A percentile compares a stretch with the other conserved stretches of the same genome.
Evolutionary conservation across 2,329 filamentous ascomycete species (phyloP).

Genomic region (Pseudocercospora cruenta): DNA sequence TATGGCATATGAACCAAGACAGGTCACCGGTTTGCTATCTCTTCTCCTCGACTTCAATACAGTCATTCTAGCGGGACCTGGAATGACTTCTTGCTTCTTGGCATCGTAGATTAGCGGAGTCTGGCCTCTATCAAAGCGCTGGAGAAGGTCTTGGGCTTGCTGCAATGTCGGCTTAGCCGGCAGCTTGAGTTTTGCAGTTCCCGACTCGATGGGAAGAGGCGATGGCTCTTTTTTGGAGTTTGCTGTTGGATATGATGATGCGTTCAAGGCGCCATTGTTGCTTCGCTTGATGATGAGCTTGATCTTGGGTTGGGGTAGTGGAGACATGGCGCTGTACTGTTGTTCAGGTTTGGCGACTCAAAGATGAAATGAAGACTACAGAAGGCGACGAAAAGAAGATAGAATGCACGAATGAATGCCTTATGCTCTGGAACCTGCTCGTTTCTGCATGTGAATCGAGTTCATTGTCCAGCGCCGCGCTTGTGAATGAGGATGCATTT

Average conservation of each 20-base stretch:
- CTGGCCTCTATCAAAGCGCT: not conserved
- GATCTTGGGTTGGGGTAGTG: not conserved
- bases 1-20: not conserved
- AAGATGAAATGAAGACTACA: not conserved
- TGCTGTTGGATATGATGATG: not conserved
- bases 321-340: not conserved
- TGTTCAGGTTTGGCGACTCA: too few relatives aligned
- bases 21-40: not conserved
- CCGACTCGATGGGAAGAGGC: not conserved
- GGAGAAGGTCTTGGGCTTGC: not conserved
- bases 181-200: not conserved
- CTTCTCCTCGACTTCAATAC: not conserved
- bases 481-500: not conserved
- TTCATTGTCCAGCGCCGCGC: not conserved
- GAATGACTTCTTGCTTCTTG: not conserved
- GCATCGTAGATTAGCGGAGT: not conserved
- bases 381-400: not conserved
- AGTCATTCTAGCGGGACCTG: not conserved
- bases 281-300: slow-evolving; percentile 1
- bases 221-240: not conserved
- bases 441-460: not conserved
- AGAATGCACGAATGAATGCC: not conserved
- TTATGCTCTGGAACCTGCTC: not conserved
- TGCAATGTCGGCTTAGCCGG: not conserved
- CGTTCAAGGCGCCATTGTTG: not conserved